A percentile compares a stretch with the other conserved stretches of the same genome.
phyloP scores from a whole-genome alignment of 176 grass and related monocot species.

The Ensete ventricosum region DNA sequence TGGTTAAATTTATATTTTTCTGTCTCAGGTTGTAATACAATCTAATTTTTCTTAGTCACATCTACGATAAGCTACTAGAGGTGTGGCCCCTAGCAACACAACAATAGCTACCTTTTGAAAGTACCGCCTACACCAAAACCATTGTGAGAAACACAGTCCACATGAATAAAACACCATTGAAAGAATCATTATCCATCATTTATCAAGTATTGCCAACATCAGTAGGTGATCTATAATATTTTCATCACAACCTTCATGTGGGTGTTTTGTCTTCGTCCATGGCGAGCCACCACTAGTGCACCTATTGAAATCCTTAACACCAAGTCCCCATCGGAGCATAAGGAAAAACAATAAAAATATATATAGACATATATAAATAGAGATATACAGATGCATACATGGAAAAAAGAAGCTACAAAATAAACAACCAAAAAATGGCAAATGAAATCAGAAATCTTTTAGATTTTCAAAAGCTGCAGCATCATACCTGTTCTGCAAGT shows the following conservation, averaged over 20 bases:
- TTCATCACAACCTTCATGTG: too few species aligned
- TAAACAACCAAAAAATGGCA: constrained; percentile 9
- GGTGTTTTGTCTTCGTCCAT: not conserved
- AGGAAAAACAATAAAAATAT: not conserved
- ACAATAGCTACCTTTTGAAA: too few species aligned
- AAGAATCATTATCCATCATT: too few species aligned
- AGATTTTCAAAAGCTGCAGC: constrained; percentile 1
- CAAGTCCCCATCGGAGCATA: not conserved
- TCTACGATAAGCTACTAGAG: not conserved
- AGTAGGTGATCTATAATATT: too few species aligned
- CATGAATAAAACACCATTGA: too few species aligned
- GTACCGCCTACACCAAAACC: too few species aligned
- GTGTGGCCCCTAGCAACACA: too few species aligned
- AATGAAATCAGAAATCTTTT: not conserved
- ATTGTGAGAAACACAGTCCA: too few species aligned
- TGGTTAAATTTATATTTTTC: too few species aligned
- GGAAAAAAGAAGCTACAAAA: constrained; percentile 28
- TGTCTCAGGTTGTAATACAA: not conserved
- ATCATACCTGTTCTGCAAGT: constrained; percentile 85
- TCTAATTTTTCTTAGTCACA: not conserved
- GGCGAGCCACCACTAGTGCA: not conserved
- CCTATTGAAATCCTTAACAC: not conserved
- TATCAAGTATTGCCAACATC: too few species aligned
- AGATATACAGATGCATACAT: not conserved
- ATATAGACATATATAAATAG: not conserved